Percentiles rank a stretch among this genome's conserved stretches.
Conservation (phyloP, 768 basidiomycete species). For the Russula foetens region DNA sequence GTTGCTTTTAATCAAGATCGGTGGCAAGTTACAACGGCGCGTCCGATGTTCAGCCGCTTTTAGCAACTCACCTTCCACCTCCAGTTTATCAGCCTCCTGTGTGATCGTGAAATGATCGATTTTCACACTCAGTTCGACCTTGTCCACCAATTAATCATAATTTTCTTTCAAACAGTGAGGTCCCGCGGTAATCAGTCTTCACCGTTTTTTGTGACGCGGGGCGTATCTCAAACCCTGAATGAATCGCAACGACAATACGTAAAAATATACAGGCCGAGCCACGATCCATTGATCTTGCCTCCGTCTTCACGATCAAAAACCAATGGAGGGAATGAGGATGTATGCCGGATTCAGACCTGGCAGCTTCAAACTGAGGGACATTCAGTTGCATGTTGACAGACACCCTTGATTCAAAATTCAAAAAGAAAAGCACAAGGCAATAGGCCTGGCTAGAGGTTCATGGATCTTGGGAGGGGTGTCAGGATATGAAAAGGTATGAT, state of each 20-base stretch:
- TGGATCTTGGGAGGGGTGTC: not conserved
- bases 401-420: constrained; percentile 24
- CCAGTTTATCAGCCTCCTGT: not conserved
- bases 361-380: not conserved
- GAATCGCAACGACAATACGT: no score
- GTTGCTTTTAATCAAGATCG: not conserved
- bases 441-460: not conserved
- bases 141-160: no score
- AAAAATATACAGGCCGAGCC: not conserved
- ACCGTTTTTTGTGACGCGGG: not conserved
- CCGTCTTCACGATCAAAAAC: constrained; percentile 32
- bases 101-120: no score
- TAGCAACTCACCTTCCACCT: not conserved
- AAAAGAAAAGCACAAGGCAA: constrained; percentile 24
- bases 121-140: no score
- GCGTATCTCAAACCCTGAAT: not conserved
- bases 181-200: not conserved
- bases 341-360: constrained; percentile 28
- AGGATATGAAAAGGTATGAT: no score
- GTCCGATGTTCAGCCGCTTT: not conserved
- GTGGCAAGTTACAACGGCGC: not conserved
- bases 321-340: constrained; percentile 53
- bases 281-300: not conserved
- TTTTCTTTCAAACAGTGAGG: no score
- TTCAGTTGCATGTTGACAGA: not conserved